phyloP scores from a whole-genome alignment of 2,329 filamentous ascomycete genomes.

The Fusarium sterilihyphosum region DNA sequence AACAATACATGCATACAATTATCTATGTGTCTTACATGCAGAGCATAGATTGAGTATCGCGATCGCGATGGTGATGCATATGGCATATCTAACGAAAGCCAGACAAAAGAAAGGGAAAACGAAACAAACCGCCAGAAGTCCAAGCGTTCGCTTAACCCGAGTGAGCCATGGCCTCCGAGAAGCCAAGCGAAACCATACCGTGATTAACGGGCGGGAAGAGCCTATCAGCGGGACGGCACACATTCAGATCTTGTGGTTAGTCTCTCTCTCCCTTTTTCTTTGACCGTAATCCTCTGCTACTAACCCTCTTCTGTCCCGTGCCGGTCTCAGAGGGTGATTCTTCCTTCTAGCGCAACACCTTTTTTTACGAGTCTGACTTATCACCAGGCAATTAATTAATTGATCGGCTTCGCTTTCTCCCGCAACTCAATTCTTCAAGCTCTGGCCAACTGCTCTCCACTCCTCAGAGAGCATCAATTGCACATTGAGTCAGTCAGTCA shows the following conservation, averaged over 20 bases:
- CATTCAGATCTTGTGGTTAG: slow-evolving; percentile 25
- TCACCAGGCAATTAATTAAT: slow-evolving; percentile 1
- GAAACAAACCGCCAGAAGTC: slow-evolving; percentile 26
- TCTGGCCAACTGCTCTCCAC: slow-evolving; percentile 8
- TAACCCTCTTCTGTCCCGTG: slow-evolving; percentile 26
- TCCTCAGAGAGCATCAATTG: slow-evolving; percentile 1
- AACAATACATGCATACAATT: background rate
- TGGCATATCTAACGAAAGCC: slow-evolving; percentile 7
- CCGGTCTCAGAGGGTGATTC: slow-evolving; percentile 18
- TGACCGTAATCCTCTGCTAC: slow-evolving; percentile 6
- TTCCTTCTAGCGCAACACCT: slow-evolving; percentile 17
- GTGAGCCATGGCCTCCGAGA: slow-evolving; percentile 17
- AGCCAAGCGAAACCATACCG: slow-evolving; percentile 8
- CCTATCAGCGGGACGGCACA: slow-evolving; percentile 39
- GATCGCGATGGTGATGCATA: slow-evolving; percentile 16
- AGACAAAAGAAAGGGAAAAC: slow-evolving; percentile 3
- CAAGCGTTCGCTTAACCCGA: slow-evolving; percentile 26
- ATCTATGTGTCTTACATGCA: background rate
- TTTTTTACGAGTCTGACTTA: slow-evolving; percentile 1
- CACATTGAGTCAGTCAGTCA: background rate
- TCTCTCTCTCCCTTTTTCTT: background rate
- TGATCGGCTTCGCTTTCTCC: slow-evolving; percentile 25
- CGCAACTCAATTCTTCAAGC: slow-evolving; percentile 10
- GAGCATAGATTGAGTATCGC: background rate
- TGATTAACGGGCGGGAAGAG: slow-evolving; percentile 34